Percentiles rank a stretch among this genome's conserved stretches.
These are phyloP conservation scores for Micractinium conductrix DNA, from an alignment of 139 green algal species.

Conservation along the genomic window DNA sequence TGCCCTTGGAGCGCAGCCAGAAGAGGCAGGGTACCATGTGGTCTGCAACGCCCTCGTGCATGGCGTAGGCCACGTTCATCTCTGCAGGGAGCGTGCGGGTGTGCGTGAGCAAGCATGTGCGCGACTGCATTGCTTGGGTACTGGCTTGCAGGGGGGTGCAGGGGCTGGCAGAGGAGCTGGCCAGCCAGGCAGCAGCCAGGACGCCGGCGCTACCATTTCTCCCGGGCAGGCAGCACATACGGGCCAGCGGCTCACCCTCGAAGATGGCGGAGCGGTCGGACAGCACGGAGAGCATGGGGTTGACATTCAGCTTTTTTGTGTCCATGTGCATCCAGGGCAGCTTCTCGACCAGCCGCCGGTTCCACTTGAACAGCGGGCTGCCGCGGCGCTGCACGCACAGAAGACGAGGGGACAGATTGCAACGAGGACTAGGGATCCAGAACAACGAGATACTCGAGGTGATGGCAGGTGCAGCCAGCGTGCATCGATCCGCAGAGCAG, in stretches of 20 bases:
- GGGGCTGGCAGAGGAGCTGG: no score
- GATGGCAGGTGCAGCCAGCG: no score
- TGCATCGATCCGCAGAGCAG: no score
- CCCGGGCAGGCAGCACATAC: no score
- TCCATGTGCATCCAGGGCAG: constrained; percentile 31
- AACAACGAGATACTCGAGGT: no score
- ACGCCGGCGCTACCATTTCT: no score
- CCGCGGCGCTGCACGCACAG: no score
- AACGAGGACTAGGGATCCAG: background rate
- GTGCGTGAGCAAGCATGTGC: no score
- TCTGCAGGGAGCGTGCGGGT: constrained; percentile 14
- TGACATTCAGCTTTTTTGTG: background rate
- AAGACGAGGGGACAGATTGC: no score
- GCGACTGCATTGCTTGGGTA: no score
- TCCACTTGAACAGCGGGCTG: constrained; percentile 24
- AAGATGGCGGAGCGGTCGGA: constrained; percentile 30
- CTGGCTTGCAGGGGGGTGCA: no score
- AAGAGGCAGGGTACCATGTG: constrained; percentile 27
- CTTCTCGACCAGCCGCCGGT: constrained; percentile 7
- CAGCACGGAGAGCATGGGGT: constrained; percentile 32
- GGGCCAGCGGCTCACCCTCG: background rate
- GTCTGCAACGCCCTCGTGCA: constrained; percentile 30
- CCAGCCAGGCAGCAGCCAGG: no score
- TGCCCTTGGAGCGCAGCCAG: constrained; percentile 9
- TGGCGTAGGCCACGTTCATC: constrained; percentile 31